Conservation (phyloP, 1,284 basidiomycete genomes). For the Sanghuangporus sanghuang region DNA sequence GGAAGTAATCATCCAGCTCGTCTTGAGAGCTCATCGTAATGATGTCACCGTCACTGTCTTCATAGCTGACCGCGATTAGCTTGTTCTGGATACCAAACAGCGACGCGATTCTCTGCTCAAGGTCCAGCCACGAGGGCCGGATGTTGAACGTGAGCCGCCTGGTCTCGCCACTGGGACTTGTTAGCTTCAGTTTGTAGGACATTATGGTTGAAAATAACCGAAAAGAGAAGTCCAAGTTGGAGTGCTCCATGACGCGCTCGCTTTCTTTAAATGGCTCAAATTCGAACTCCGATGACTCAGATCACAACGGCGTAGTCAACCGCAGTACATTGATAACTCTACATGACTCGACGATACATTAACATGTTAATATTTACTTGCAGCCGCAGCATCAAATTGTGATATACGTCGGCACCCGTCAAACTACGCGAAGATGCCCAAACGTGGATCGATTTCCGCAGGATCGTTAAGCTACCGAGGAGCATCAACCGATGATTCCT, state of each 20-base stretch:
- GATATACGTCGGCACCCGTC: background rate
- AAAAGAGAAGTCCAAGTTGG: constrained; percentile 9
- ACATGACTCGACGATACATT: background rate
- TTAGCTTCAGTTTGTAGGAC: constrained; percentile 34
- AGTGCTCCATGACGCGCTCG: background rate
- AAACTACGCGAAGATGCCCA: constrained; percentile 64
- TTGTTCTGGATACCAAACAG: constrained; percentile 53
- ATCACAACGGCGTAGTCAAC: background rate
- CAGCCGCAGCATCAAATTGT: background rate
- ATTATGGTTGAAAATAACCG: constrained; percentile 20
- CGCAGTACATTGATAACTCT: background rate
- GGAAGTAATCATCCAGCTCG: constrained; percentile 60
- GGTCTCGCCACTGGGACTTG: constrained; percentile 42
- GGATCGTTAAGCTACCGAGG: constrained; percentile 61
- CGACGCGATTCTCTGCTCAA: constrained; percentile 48
- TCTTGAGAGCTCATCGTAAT: constrained; percentile 68
- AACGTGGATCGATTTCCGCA: constrained; percentile 52
- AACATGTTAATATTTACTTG: background rate
- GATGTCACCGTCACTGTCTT: constrained; percentile 64
- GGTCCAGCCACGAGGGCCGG: constrained; percentile 47
- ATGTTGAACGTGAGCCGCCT: constrained; percentile 52
- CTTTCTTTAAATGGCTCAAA: constrained; percentile 18
- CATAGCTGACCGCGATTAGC: constrained; percentile 59
- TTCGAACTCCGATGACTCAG: constrained; percentile 38
- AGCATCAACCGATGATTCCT: background rate